These are phyloP conservation scores for Pinus taeda DNA, from an alignment of 75 land plant species.

Conservation along the genomic window DNA sequence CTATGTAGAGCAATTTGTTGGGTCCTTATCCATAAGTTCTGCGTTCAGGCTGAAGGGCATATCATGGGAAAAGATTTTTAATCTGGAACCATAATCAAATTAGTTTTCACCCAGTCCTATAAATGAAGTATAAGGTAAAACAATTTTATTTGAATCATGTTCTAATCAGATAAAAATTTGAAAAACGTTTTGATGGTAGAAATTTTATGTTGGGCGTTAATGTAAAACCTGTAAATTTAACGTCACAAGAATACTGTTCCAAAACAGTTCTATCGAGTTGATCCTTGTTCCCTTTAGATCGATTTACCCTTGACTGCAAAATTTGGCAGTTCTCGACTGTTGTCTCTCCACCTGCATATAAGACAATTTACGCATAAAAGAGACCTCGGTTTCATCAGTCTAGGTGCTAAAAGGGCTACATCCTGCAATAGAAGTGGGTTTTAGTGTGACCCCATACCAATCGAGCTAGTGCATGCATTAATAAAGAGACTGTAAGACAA, in stretches of 20 bases:
- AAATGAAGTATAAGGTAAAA: too few relatives aligned
- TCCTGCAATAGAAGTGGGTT: too few relatives aligned
- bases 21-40: too few relatives aligned
- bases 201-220: background rate
- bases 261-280: slow-evolving; percentile 42
- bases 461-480: background rate
- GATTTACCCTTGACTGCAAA: slow-evolving; percentile 93
- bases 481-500: background rate
- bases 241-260: slow-evolving; percentile 75
- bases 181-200: background rate
- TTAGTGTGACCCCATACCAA: too few relatives aligned
- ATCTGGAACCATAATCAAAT: too few relatives aligned
- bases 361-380: background rate
- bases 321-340: slow-evolving; percentile 87
- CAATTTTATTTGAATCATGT: background rate
- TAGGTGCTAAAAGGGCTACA: too few relatives aligned
- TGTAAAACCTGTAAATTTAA: slow-evolving; percentile 75
- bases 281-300: slow-evolving; percentile 74
- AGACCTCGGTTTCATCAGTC: too few relatives aligned
- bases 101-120: too few relatives aligned
- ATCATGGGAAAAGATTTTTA: too few relatives aligned
- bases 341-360: slow-evolving; percentile 78
- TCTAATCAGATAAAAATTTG: background rate
- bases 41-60: too few relatives aligned
- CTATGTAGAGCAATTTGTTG: too few relatives aligned